Evolutionary conservation across 2,329 filamentous ascomycete species (phyloP), one percentile per base, ranked within the genome.

Genomic region (Colletotrichum falcatum): DNA sequence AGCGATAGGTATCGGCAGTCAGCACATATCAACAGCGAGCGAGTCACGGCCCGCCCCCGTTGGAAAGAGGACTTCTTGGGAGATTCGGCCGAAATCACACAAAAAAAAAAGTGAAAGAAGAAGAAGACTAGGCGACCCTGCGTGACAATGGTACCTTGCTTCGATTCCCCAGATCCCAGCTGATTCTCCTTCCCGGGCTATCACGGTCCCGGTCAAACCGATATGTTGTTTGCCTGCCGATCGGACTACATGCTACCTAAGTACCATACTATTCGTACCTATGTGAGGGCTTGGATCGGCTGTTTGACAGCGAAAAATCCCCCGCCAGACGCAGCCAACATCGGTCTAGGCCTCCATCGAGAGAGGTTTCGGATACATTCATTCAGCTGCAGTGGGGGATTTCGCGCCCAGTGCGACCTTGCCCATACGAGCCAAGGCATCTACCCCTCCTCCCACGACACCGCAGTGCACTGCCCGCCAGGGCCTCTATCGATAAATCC

Each of bases 341-440:
- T 18, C 33, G 44, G 35, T 54, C 35, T 44, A 28, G 66, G 30
- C 30, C 7, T 49, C 30, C 37, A 39, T 28, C 30, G 39, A 28
- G 62, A 51, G 58, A 56, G 63, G 66, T 56, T 70, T 70, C 62
- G 61, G 26, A 53, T 61, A 66, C 66, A 56, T 61, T 49, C 51
- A 35, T 61, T 39, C 53, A 37, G 53, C 28, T 44, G 35, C 28
- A 56, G 39, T 44, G 48, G 56, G 11, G 55, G 28, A 51, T 28
- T 61, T 70, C n/a, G 28, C 63, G 65, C 63, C 51, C 39, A 56
- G 42, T 66, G 49, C 61, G 35, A 61, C 66, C 46, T 66, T 49
- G 33, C 30, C 62, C 54, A 70, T 33, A 59, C 54, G 18, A 49
- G 65, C 65, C 60, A 58, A 68, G 58, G 35, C 37, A 53, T 65